Evolutionary conservation across 495 filamentous ascomycete species (phyloP).

Genomic region (Sordaria brevicollis): DNA sequence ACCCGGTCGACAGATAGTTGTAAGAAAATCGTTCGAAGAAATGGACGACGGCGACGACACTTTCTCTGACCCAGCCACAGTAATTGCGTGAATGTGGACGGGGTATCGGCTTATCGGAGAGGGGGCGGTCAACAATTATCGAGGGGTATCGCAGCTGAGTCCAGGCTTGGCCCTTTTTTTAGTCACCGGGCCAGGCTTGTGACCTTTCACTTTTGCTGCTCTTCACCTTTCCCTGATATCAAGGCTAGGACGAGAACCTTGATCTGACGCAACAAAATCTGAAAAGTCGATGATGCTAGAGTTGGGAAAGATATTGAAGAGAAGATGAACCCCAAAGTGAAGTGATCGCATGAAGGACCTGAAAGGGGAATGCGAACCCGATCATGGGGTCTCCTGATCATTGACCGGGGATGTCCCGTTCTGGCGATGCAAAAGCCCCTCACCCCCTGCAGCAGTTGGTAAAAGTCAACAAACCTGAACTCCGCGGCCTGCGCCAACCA

Average conservation of each 20-base stretch:
- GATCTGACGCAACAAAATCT: not conserved
- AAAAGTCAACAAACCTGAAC: not conserved
- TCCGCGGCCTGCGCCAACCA: not conserved
- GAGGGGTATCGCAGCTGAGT: not conserved
- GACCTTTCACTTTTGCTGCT: not conserved
- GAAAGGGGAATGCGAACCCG: not conserved
- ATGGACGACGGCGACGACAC: not conserved
- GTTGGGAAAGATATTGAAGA: too few relatives aligned
- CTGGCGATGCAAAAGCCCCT: not conserved
- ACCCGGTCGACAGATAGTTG: not conserved
- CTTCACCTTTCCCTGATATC: not conserved
- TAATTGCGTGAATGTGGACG: not conserved
- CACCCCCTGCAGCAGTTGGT: not conserved
- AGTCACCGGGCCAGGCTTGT: not conserved
- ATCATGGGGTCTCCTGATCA: not conserved
- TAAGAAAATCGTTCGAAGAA: not conserved
- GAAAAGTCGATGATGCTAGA: not conserved
- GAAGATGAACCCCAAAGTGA: not conserved
- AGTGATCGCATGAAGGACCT: not conserved
- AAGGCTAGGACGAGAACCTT: not conserved
- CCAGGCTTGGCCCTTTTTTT: not conserved
- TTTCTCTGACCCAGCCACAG: not conserved
- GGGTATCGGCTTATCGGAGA: not conserved
- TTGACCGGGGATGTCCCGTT: not conserved
- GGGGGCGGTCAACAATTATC: not conserved